Evolutionary conservation across 2,329 filamentous ascomycete genomes (phyloP).

Genomic region (Aspergillus pseudotamarii): DNA sequence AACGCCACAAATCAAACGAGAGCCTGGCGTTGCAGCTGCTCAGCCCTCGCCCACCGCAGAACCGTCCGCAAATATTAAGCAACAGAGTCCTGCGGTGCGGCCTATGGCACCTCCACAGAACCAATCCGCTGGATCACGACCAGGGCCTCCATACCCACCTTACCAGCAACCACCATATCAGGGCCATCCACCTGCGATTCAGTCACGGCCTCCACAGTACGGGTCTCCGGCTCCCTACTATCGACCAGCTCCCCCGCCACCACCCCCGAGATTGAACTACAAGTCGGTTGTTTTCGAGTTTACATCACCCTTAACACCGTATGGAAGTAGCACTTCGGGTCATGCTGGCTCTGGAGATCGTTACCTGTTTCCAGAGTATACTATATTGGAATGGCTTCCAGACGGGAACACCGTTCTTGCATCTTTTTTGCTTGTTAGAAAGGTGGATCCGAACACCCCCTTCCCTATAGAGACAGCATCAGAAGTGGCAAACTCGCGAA

Average conservation of each 20-base stretch:
- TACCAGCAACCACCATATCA: constrained; percentile 37
- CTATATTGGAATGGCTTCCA: constrained; percentile 52
- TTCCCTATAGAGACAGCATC: constrained; percentile 40
- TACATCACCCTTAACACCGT: constrained; percentile 44
- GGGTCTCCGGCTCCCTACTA: constrained; percentile 38
- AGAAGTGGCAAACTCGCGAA: constrained; percentile 32
- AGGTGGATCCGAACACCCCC: constrained; percentile 42
- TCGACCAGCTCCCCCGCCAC: constrained; percentile 34
- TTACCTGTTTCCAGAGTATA: constrained; percentile 52
- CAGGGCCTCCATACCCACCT: constrained; percentile 31
- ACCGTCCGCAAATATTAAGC: constrained; percentile 12
- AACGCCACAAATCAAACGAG: constrained; percentile 32
- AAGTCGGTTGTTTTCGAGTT: constrained; percentile 54
- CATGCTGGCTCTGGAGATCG: constrained; percentile 50
- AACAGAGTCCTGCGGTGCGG: constrained; percentile 26
- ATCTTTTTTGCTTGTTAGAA: constrained; percentile 51
- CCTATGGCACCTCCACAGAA: constrained; percentile 29
- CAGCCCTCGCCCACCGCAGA: constrained; percentile 16
- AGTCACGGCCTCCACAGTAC: constrained; percentile 40
- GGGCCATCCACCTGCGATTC: constrained; percentile 35
- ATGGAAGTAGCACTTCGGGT: constrained; percentile 43
- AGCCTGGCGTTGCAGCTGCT: constrained; percentile 22
- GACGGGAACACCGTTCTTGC: constrained; percentile 49
- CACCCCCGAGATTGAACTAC: constrained; percentile 43
- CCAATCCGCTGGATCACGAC: constrained; percentile 23